These are phyloP conservation scores for Neurospora sp. DNA, from an alignment of 2,329 filamentous ascomycete genomes.

Conservation along the genomic window DNA sequence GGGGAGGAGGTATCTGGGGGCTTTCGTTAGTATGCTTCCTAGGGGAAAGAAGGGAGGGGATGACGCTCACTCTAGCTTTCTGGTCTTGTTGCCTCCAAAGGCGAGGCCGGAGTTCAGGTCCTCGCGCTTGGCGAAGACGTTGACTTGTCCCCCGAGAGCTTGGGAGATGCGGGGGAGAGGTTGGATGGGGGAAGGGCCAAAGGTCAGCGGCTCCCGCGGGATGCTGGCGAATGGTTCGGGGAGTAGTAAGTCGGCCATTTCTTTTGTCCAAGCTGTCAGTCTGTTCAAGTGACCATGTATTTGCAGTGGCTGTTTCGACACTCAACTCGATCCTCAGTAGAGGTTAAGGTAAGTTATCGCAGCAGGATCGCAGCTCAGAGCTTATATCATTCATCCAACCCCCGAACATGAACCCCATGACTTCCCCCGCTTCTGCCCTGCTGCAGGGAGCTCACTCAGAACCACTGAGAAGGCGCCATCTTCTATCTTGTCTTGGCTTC, in stretches of 20 bases:
- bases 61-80: slow-evolving; percentile 50
- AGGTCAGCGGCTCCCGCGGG: slow-evolving; percentile 50
- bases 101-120: slow-evolving; percentile 61
- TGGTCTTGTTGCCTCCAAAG: slow-evolving; percentile 60
- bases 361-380: not conserved
- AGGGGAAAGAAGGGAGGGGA: not conserved
- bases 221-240: slow-evolving; percentile 55
- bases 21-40: not conserved
- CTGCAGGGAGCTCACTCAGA: not conserved
- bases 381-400: not conserved
- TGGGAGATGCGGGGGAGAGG: slow-evolving; percentile 53
- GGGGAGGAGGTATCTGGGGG: slow-evolving; percentile 47
- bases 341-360: not conserved
- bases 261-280: not conserved
- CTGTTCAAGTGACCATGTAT: not conserved
- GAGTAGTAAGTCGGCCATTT: slow-evolving; percentile 23
- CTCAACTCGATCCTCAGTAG: too few relatives aligned
- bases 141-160: slow-evolving; percentile 48
- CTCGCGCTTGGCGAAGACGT: slow-evolving; percentile 62
- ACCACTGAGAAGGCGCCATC: not conserved
- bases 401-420: not conserved
- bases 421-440: not conserved
- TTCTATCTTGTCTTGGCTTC: not conserved
- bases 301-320: too few relatives aligned
- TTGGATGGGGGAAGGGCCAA: slow-evolving; percentile 61